Base-by-base conservation (phyloP, 192 early-diverging fungal species). In the Umbelopsis ramanniana region DNA sequence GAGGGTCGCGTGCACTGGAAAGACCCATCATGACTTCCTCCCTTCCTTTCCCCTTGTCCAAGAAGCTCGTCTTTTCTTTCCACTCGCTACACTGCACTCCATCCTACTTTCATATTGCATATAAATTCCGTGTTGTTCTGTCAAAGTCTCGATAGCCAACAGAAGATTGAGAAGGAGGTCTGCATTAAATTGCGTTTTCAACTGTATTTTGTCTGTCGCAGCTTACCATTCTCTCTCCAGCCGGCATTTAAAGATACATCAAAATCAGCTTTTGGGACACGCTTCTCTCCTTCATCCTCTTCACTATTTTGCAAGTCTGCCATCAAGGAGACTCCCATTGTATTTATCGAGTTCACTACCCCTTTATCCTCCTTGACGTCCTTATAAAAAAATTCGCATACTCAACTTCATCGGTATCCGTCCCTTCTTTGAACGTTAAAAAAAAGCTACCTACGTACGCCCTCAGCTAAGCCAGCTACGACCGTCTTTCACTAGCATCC, bases 301-400 rank as follows among this genome's bases (percentile, higher is more conserved):
- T 57, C 26, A 15, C 26, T 14, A 15, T 10, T 24, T 8, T 29
- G 23, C 26, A 15, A 26, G 26, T 38, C 29, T n/a, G 37, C 33
- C 29, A 63, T 37, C 57, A 63, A 63, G 57, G 57, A 63, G 57
- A 17, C 57, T 3, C 57, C 57, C 23, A 63, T 63, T 35, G 57
- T 37, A 33, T 37, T 63, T 63, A 35, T 63, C 57, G 57, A 63
- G 26, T 17, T 63, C 29, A 19, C 19, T 21, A 21, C 57, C 57
- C 57, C 57, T 37, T 63, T 35, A 37, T 63, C 57, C 57, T 63
- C 57, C 57, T 63, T 63, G 48, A n/a, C 29, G 33, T 63, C 57
- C 57, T 63, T 37, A 14, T 63, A n/a, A 29, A 63, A 63, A 29
- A 9, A 2, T n/a, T 17, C 15, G 6, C n/a, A 6, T 48, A 15